These are phyloP conservation scores for Leptodontidium sp. DNA, from an alignment of 2,329 filamentous ascomycete species.

Conservation along the genomic window DNA sequence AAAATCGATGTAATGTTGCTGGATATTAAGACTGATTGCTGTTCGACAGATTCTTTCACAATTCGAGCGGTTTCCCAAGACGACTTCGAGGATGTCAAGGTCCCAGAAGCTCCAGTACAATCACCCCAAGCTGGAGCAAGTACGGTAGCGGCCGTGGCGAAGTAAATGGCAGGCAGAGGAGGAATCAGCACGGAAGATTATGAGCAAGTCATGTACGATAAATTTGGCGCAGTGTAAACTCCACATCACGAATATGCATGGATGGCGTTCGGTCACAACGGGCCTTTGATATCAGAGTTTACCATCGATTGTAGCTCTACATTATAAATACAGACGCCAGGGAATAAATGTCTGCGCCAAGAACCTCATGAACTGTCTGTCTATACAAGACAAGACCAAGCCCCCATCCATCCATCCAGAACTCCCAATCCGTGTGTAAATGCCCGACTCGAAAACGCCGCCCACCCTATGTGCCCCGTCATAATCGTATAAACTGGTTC, in stretches of 20 bases:
- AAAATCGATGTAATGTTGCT: not conserved
- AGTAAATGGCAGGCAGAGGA: not conserved
- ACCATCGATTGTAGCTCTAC: conserved; percentile 34
- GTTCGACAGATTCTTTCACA: conserved; percentile 67
- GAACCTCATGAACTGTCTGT: conserved; percentile 32
- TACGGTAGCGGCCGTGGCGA: conserved; percentile 32
- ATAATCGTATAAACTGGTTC: conserved; percentile 39
- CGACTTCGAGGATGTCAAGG: conserved; percentile 93
- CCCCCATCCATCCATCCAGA: conserved; percentile 23
- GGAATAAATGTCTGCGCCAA: conserved; percentile 28
- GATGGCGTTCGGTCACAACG: conserved; percentile 24
- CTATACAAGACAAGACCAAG: conserved; percentile 33
- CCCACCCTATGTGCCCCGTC: conserved; percentile 39
- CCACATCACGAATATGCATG: conserved; percentile 22
- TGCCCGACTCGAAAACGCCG: conserved; percentile 35
- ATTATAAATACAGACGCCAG: conserved; percentile 39
- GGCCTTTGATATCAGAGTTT: conserved; percentile 19
- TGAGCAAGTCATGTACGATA: conserved; percentile 13
- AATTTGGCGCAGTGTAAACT: conserved; percentile 11
- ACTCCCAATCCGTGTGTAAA: conserved; percentile 35
- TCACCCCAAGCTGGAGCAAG: conserved; percentile 38
- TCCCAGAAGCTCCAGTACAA: conserved; percentile 66
- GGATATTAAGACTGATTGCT: conserved; percentile 7
- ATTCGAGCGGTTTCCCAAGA: conserved; percentile 92
- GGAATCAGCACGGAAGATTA: not conserved